Percentiles rank a stretch among this genome's conserved stretches.
These are phyloP conservation scores for Exophiala xenobiotica DNA, from an alignment of 2,329 filamentous ascomycete genomes.

Conservation along the genomic window DNA sequence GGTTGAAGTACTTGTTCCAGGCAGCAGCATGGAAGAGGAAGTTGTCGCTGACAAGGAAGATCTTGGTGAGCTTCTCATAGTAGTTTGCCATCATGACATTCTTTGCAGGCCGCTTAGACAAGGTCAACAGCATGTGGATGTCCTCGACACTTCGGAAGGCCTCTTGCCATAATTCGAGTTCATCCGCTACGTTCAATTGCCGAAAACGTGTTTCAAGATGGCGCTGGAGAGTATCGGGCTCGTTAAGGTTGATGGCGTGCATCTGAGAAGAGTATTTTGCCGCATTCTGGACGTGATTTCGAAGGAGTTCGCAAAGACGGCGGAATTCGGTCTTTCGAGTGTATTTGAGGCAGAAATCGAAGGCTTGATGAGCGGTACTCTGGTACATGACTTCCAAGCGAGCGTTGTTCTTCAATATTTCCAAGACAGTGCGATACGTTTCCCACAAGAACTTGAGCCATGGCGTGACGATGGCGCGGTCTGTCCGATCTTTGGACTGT, in stretches of 20 bases:
- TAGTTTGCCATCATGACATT: conserved; percentile 99
- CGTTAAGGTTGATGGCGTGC: conserved; percentile 98
- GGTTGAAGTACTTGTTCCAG: conserved; percentile 96
- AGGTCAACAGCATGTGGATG: conserved; percentile 92
- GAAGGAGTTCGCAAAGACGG: conserved; percentile 93
- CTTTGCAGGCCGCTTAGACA: conserved; percentile 97
- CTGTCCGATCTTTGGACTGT: conserved; percentile 94
- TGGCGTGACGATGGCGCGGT: conserved; percentile 95
- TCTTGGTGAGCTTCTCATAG: conserved; percentile 97
- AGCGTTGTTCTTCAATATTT: conserved; percentile 98
- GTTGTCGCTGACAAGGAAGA: conserved; percentile 98
- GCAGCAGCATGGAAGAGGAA: conserved; percentile 98
- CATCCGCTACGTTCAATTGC: conserved; percentile 95
- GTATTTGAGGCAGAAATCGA: conserved; percentile 98
- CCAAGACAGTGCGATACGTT: conserved; percentile 95
- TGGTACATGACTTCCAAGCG: conserved; percentile 97
- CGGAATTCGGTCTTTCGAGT: conserved; percentile 99
- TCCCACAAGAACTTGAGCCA: conserved; percentile 99
- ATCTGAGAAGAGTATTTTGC: conserved; percentile 99
- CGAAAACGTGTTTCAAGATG: conserved; percentile 98
- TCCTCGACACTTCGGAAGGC: conserved; percentile 99
- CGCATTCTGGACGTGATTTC: conserved; percentile 97
- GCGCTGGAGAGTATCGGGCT: conserved; percentile 93
- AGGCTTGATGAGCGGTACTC: conserved; percentile 94
- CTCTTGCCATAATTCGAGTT: conserved; percentile 98